These are phyloP conservation scores for Capsella rubella DNA, from an alignment of 441 rosid genomes.

Conservation along the genomic window DNA sequence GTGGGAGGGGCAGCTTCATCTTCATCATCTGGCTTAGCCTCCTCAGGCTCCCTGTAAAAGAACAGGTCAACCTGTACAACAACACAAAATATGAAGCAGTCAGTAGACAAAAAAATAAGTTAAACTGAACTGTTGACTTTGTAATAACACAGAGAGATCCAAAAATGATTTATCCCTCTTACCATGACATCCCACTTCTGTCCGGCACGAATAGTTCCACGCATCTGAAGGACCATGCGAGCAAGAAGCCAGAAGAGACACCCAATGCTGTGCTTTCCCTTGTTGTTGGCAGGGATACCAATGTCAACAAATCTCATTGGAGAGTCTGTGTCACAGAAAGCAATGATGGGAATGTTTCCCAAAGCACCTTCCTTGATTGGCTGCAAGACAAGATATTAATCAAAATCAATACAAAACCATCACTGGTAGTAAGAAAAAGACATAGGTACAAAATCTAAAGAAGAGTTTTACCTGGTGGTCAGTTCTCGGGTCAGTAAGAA, in stretches of 20 bases:
- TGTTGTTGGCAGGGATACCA: constrained; percentile 95
- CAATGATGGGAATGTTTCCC: constrained; percentile 93
- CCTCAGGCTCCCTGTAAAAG: constrained; percentile 95
- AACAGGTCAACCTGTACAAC: constrained; percentile 79
- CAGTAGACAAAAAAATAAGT: not conserved
- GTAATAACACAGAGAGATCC: not conserved
- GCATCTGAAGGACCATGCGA: constrained; percentile 98
- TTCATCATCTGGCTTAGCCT: constrained; percentile 75
- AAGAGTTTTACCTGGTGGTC: constrained; percentile 74
- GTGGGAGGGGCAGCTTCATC: constrained; percentile 59
- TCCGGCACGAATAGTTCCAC: constrained; percentile 78
- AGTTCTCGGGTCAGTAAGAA: constrained; percentile 92
- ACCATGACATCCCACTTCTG: constrained; percentile 98
- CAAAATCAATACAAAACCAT: not conserved
- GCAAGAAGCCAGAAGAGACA: constrained; percentile 94
- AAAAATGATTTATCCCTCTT: constrained; percentile 5
- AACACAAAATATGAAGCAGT: not conserved
- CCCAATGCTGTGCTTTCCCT: constrained; percentile 97
- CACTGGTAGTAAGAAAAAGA: too few relatives aligned
- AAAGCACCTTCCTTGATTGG: constrained; percentile 98
- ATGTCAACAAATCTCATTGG: constrained; percentile 90
- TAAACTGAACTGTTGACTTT: too few relatives aligned
- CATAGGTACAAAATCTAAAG: too few relatives aligned
- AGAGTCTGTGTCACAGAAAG: constrained; percentile 93
- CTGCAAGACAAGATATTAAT: constrained; percentile 48